phyloP scores from a whole-genome alignment of 345 rosid genomes.

The Crucihimalaya himalaica region DNA sequence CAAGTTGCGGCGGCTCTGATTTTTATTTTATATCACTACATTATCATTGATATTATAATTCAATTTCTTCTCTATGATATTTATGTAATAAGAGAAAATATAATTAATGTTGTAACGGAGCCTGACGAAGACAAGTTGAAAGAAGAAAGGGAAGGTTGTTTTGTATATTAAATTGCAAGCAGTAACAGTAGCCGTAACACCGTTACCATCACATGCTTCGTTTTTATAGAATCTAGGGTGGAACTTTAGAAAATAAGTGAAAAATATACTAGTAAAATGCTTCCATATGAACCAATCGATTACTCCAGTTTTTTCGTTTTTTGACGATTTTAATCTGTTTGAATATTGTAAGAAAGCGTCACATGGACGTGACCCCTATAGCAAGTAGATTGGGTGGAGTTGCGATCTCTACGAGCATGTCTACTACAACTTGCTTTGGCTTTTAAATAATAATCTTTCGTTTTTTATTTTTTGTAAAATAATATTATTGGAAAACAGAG shows the following conservation, averaged over 20 bases:
- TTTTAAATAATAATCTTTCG: not conserved
- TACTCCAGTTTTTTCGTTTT: not conserved
- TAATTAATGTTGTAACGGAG: slow-evolving; percentile 18
- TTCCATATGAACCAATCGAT: slow-evolving; percentile 19
- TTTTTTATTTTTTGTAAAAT: not conserved
- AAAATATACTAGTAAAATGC: not conserved
- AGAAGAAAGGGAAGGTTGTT: not conserved
- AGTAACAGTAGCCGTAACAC: not conserved
- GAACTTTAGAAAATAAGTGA: not conserved
- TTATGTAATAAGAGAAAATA: not conserved
- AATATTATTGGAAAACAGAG: not conserved
- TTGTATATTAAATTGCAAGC: slow-evolving; percentile 1
- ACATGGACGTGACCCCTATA: slow-evolving; percentile 37
- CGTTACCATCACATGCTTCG: slow-evolving; percentile 29
- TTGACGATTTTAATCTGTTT: not conserved
- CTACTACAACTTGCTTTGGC: slow-evolving; percentile 36
- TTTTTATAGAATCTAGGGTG: not conserved
- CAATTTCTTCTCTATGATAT: not conserved
- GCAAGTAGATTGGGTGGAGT: slow-evolving; percentile 26
- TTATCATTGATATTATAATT: not conserved
- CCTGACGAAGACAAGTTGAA: slow-evolving; percentile 30
- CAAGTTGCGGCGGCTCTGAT: slow-evolving; percentile 40
- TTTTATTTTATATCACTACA: not conserved
- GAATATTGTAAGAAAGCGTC: slow-evolving; percentile 11
- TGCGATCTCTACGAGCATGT: slow-evolving; percentile 33